phyloP scores from a whole-genome alignment of 2,329 filamentous ascomycete genomes.

The Penicillium sp. region DNA sequence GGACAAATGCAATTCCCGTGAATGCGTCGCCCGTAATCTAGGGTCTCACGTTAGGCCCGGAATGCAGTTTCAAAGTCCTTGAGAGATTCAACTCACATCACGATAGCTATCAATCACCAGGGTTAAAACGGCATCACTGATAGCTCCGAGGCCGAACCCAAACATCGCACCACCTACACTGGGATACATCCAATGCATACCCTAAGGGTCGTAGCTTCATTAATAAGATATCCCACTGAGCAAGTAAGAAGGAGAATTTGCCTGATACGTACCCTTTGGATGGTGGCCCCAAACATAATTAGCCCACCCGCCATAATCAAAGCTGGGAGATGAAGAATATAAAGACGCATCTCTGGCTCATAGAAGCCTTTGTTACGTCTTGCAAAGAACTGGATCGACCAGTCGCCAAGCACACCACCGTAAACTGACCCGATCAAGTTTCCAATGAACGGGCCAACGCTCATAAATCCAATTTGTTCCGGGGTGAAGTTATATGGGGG shows the following conservation, averaged over 20 bases:
- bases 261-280: constrained; percentile 30
- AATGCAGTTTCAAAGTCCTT: not conserved
- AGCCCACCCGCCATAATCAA: constrained; percentile 44
- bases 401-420: constrained; percentile 42
- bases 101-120: constrained; percentile 32
- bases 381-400: constrained; percentile 42
- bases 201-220: constrained; percentile 23
- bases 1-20: constrained; percentile 31
- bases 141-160: constrained; percentile 41
- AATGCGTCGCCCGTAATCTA: constrained; percentile 29
- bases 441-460: constrained; percentile 39
- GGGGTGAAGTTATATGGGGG: constrained; percentile 35
- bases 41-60: not conserved
- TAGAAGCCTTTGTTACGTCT: constrained; percentile 47
- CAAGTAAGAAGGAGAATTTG: not conserved
- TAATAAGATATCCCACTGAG: not conserved
- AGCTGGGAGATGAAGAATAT: constrained; percentile 34
- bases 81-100: constrained; percentile 26
- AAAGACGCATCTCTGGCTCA: constrained; percentile 51
- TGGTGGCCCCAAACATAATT: constrained; percentile 43
- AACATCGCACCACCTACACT: constrained; percentile 39
- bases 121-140: constrained; percentile 30
- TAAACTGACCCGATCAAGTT: constrained; percentile 42
- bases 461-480: constrained; percentile 34
- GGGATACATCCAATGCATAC: constrained; percentile 46